Conservation (phyloP, 352 stramenopile species). For the Phytophthora rubi region DNA sequence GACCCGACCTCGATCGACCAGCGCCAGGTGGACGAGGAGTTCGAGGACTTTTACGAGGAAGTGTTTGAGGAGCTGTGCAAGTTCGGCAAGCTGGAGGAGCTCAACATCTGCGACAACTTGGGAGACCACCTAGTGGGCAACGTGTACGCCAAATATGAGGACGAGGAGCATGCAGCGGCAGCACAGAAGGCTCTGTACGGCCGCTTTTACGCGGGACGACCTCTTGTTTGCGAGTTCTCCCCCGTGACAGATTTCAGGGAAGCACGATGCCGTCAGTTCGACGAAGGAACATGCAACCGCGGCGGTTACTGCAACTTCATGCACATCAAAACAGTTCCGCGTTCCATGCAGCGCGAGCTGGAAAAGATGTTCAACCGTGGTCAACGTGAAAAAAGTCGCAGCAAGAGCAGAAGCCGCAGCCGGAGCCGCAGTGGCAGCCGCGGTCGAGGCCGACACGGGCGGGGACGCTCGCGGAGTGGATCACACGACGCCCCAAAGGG, state of each 20-base stretch:
- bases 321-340: slow-evolving; percentile 95
- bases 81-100: slow-evolving; percentile 97
- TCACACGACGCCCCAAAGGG: slow-evolving; percentile 57
- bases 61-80: slow-evolving; percentile 99
- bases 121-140: slow-evolving; percentile 99
- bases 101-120: slow-evolving; percentile 99
- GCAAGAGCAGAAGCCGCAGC: slow-evolving; percentile 54
- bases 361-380: slow-evolving; percentile 87
- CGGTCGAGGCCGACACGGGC: slow-evolving; percentile 39
- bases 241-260: slow-evolving; percentile 99
- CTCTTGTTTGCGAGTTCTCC: slow-evolving; percentile 97
- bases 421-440: slow-evolving; percentile 54
- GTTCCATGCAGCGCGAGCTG: slow-evolving; percentile 86
- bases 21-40: slow-evolving; percentile 95
- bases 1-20: slow-evolving; percentile 86
- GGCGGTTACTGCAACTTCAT: slow-evolving; percentile 99
- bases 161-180: slow-evolving; percentile 98
- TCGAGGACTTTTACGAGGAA: slow-evolving; percentile 97
- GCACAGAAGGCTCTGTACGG: slow-evolving; percentile 97
- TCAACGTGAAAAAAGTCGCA: slow-evolving; percentile 49
- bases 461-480: slow-evolving; percentile 52
- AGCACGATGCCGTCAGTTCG: slow-evolving; percentile 98
- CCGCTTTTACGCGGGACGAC: slow-evolving; percentile 96
- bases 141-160: slow-evolving; percentile 99
- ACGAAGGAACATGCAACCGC: slow-evolving; percentile 97